These are phyloP conservation scores for Silene vulgaris DNA, from an alignment of 179 eudicot genomes.

Conservation along the genomic window DNA sequence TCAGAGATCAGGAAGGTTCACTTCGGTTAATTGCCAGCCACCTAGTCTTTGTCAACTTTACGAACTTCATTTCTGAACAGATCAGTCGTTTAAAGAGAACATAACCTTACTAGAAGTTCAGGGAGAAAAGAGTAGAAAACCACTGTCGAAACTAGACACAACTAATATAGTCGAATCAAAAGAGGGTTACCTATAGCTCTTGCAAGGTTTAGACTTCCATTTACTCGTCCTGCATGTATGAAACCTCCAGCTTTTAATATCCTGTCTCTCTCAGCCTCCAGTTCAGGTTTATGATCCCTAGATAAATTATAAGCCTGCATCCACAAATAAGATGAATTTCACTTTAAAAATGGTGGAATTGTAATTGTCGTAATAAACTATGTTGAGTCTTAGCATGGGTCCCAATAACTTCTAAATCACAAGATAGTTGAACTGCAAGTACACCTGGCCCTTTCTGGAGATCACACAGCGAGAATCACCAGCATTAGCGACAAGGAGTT, in stretches of 20 bases:
- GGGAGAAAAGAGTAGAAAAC: background rate
- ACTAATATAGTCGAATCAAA: no score
- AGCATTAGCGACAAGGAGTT: conserved; percentile 86
- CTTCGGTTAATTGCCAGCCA: background rate
- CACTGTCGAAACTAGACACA: no score
- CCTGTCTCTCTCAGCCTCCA: conserved; percentile 86
- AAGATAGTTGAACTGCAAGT: background rate
- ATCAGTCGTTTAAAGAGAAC: background rate
- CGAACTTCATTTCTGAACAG: background rate
- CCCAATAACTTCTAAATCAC: background rate
- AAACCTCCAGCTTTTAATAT: conserved; percentile 95
- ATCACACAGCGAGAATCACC: conserved; percentile 96
- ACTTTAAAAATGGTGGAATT: conserved; percentile 10
- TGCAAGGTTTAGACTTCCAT: conserved; percentile 89
- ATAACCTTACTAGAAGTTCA: background rate
- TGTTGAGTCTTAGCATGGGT: background rate
- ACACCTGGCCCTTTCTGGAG: conserved; percentile 90
- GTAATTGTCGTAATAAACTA: background rate
- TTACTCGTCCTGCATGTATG: conserved; percentile 93
- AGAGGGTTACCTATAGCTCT: conserved; percentile 77
- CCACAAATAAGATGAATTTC: background rate
- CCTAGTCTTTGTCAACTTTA: background rate
- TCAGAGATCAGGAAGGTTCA: background rate
- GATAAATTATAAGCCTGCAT: conserved; percentile 92
- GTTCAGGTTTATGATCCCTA: conserved; percentile 91